Evolutionary conservation across 164 flowering plant genomes (phyloP).

Genomic region (Vitis amurensis): DNA sequence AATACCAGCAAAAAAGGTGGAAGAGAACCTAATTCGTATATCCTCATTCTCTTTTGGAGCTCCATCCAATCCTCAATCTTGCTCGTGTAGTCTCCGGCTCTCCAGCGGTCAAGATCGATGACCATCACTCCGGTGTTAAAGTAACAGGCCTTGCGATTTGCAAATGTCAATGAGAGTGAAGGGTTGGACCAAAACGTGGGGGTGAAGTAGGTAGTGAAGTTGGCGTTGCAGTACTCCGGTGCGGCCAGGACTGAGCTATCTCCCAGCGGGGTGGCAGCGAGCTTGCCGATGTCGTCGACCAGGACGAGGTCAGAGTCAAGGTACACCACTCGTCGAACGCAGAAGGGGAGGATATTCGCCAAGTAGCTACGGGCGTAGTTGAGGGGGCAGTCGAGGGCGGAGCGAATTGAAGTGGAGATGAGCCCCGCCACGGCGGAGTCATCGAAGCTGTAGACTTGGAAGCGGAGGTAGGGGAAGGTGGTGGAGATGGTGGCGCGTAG

Average conservation of each 20-base stretch:
- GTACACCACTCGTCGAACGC: slow-evolving; percentile 70
- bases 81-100: slow-evolving; percentile 56
- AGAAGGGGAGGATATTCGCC: slow-evolving; percentile 57
- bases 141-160: slow-evolving; percentile 59
- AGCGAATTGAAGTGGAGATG: slow-evolving; percentile 79
- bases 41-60: slow-evolving; percentile 81
- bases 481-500: slow-evolving; percentile 37
- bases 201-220: slow-evolving; percentile 78
- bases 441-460: slow-evolving; percentile 48
- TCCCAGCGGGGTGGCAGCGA: slow-evolving; percentile 54
- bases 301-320: slow-evolving; percentile 82
- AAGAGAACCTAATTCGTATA: slow-evolving; percentile 81
- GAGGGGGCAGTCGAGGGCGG: slow-evolving; percentile 80
- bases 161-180: slow-evolving; percentile 57
- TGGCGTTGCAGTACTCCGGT: slow-evolving; percentile 85
- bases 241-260: slow-evolving; percentile 63
- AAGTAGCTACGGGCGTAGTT: slow-evolving; percentile 84
- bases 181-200: slow-evolving; percentile 78
- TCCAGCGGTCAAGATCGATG: slow-evolving; percentile 69
- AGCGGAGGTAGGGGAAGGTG: slow-evolving; percentile 71
- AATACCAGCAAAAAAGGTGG: slow-evolving; percentile 85
- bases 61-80: slow-evolving; percentile 87
- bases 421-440: slow-evolving; percentile 52
- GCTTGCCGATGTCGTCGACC: slow-evolving; percentile 76
- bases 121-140: slow-evolving; percentile 91